These are phyloP conservation scores for Clavispora vitiphila DNA, from an alignment of 805 yeast species.

Conservation along the genomic window DNA sequence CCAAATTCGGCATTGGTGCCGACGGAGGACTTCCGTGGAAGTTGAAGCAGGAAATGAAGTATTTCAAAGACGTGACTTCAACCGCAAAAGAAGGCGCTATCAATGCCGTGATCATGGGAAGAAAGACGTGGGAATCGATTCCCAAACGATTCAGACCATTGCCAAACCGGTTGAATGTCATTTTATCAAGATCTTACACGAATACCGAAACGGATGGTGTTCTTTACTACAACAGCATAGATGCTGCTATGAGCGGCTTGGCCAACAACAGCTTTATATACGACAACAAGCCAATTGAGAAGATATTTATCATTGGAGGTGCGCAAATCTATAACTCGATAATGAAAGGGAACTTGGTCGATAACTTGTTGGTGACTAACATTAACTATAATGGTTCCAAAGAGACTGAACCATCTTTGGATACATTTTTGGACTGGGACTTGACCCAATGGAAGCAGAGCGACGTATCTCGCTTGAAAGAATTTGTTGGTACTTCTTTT, in stretches of 20 bases:
- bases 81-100: slow-evolving; percentile 26
- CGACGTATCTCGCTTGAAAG: slow-evolving; percentile 28
- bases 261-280: background rate
- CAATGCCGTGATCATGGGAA: slow-evolving; percentile 92
- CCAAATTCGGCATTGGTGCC: slow-evolving; percentile 78
- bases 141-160: slow-evolving; percentile 82
- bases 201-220: slow-evolving; percentile 20
- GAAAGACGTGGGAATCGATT: slow-evolving; percentile 93
- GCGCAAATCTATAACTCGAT: slow-evolving; percentile 74
- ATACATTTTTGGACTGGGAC: slow-evolving; percentile 54
- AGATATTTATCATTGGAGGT: slow-evolving; percentile 86
- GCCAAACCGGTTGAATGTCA: slow-evolving; percentile 66
- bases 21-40: slow-evolving; percentile 87
- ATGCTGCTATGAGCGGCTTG: slow-evolving; percentile 21
- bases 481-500: slow-evolving; percentile 32
- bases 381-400: slow-evolving; percentile 30
- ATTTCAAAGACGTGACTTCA: slow-evolving; percentile 71
- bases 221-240: slow-evolving; percentile 25
- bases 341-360: slow-evolving; percentile 39
- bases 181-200: slow-evolving; percentile 51
- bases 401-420: slow-evolving; percentile 49
- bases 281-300: slow-evolving; percentile 33
- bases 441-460: slow-evolving; percentile 32
- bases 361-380: slow-evolving; percentile 66
- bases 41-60: slow-evolving; percentile 76